Evolutionary conservation across 208 protist genomes (phyloP), one percentile per base, ranked within the genome.

Genomic region (Trypanosoma brucei): DNA sequence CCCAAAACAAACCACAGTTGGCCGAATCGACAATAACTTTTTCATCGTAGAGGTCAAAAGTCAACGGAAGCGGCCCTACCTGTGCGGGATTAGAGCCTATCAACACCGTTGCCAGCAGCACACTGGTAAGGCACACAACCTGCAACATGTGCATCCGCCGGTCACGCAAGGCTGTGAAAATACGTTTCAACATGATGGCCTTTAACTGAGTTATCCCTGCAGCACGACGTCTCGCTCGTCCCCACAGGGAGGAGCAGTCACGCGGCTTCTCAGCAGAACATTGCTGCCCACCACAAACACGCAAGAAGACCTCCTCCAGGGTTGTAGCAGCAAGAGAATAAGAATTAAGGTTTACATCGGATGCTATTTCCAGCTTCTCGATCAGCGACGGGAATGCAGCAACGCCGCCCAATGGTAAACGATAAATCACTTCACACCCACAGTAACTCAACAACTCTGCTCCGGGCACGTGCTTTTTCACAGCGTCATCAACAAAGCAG

Each of bases 281-380:
- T 6, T 11, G 8, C 42, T 6, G 11, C 8, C 42, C 42, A 46
- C 42, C 42, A 6, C 8, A 46, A 48, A 91, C 76, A 38, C 68
- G 50, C 22, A 93, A 46, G 58, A 93, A 93, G 3, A 91, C 69
- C 59, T 93, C 78, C 67, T 93, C 87, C 37, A 93, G 59, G 35
- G 84, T 88, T 11, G 85, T 90, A 33, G 72, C 76, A 37, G 81
- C 79, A 30, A 94, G 59, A 33, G 78, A 74, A 72, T 84, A 90
- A 9, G 44, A 65, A 50, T 59, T 53, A 42, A 90, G 73, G 36
- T 83, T 75, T 3, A n/a, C 1, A 6, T 75, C 37, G 13, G 44
- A 42, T 3, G 14, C 9, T 3, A 8, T 46, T 60, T 91, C 79
- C 49, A 93, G 52, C 0, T 62, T 52, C 0, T 38, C 44, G 14